Evolutionary conservation across 495 filamentous ascomycete genomes (phyloP).

Genomic region (Hypoxylon fuscum): DNA sequence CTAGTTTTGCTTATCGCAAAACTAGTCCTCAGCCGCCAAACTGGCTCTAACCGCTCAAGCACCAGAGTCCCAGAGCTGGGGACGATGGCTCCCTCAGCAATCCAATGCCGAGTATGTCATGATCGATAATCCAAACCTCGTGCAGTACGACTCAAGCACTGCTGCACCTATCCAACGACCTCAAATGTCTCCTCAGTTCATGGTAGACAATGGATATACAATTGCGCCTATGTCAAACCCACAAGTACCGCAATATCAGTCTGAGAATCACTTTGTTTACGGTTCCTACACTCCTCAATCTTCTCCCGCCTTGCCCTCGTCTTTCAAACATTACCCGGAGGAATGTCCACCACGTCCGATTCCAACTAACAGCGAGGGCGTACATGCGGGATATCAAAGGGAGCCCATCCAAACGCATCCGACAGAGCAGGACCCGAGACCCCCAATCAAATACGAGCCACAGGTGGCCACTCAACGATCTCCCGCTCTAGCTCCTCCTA

Average conservation of each 20-base stretch:
- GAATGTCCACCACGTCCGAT: slow-evolving; percentile 44
- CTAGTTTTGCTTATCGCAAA: slow-evolving; percentile 31
- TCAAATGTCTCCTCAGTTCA: slow-evolving; percentile 44
- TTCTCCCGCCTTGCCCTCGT: slow-evolving; percentile 31
- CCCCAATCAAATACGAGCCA: slow-evolving; percentile 50
- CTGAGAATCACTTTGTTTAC: slow-evolving; percentile 47
- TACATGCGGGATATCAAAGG: slow-evolving; percentile 18
- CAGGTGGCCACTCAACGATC: slow-evolving; percentile 28
- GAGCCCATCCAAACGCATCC: slow-evolving; percentile 26
- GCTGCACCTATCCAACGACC: slow-evolving; percentile 43
- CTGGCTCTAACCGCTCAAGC: slow-evolving; percentile 53
- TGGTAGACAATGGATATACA: slow-evolving; percentile 46
- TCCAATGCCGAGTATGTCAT: slow-evolving; percentile 47
- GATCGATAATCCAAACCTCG: slow-evolving; percentile 45
- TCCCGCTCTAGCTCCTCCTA: slow-evolving; percentile 16
- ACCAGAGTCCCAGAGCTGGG: slow-evolving; percentile 48
- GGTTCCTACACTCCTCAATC: slow-evolving; percentile 46
- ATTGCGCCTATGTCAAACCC: slow-evolving; percentile 48
- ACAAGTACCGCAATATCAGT: slow-evolving; percentile 47
- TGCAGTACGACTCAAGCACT: slow-evolving; percentile 48
- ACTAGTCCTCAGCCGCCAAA: slow-evolving; percentile 27
- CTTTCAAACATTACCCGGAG: slow-evolving; percentile 50
- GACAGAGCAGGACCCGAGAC: slow-evolving; percentile 16
- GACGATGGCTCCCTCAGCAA: slow-evolving; percentile 54
- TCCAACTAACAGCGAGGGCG: slow-evolving; percentile 6